Base-by-base conservation (phyloP, 768 basidiomycete genomes). In the Psilocybe tampanensis region DNA sequence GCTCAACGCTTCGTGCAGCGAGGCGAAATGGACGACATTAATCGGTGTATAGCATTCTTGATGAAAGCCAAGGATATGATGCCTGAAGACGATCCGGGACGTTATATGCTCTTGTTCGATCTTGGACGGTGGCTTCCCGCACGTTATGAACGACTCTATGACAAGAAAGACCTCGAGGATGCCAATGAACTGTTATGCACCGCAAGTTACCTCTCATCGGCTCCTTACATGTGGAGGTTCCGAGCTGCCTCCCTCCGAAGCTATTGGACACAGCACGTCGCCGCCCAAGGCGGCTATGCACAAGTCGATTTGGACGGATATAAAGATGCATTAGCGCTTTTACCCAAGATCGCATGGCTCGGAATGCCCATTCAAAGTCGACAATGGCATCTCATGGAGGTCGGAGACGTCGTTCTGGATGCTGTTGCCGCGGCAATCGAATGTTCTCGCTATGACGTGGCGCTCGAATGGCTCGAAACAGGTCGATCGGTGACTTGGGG, bases 401-500 rank as follows among this genome's bases (percentile, higher is more conserved):
- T 22, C 2, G 42, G 49, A 9, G 52, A 55, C 8, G 54, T 55
- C 5, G 33, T 54, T n/a, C 7, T 44, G 29, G 48, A 55, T 18
- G 54, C 54, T 13, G 58, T 55, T 2, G 58, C 58, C 5, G 58
- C 58, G n/a, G 54, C 54, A 15, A 55, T 55, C 12, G 8, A 39
- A 12, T 29, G 32, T 47, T 18, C 23, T 1, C 34, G 23, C 12
- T 47, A 47, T 22, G 54, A 55, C 23, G 21, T 47, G 15, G 54
- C 54, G 6, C 19, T 53, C 8, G 59, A 55, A 34, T 63, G 58
- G 62, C 36, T 63, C 24, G 62, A 63, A 21, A 26, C 52, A 19
- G 62, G 62, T 18, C 62, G 62, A 3, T 63, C 54, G 42, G 24
- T 63, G 8, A 53, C 57, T 11, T 63, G 62, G 62, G 51, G 29